Conservation (phyloP, 2,329 filamentous ascomycete species). For the Pseudogymnoascus sp. region DNA sequence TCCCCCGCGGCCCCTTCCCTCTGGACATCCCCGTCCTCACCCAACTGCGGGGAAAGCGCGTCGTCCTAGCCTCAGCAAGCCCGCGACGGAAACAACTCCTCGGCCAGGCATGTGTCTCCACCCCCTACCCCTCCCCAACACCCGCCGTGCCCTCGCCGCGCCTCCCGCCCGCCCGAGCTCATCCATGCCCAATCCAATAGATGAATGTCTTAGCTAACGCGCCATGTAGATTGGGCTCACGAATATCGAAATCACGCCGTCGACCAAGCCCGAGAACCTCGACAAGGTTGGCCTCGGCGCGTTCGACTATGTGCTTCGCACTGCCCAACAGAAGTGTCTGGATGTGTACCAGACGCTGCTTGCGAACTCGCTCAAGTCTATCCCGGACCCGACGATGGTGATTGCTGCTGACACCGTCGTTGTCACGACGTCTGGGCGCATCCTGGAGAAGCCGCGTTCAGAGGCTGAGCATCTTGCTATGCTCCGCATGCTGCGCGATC, state of each 20-base stretch:
- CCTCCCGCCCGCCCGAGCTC: neutral
- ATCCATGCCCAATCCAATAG: neutral
- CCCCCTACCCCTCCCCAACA: slow-evolving; percentile 4
- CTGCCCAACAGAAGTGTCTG: slow-evolving; percentile 74
- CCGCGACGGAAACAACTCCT: slow-evolving; percentile 78
- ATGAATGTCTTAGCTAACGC: slow-evolving; percentile 1
- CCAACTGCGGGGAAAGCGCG: slow-evolving; percentile 66
- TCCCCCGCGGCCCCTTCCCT: slow-evolving; percentile 47
- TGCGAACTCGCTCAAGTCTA: slow-evolving; percentile 31
- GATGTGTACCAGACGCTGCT: slow-evolving; percentile 47
- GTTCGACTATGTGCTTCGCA: slow-evolving; percentile 84
- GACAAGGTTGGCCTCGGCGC: slow-evolving; percentile 66
- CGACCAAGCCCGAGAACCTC: slow-evolving; percentile 75
- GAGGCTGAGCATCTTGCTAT: slow-evolving; percentile 77
- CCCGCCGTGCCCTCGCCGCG: neutral
- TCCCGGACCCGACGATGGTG: slow-evolving; percentile 67
- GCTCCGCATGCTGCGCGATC: slow-evolving; percentile 74
- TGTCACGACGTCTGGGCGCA: slow-evolving; percentile 62
- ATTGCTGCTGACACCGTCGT: slow-evolving; percentile 90
- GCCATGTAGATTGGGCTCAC: slow-evolving; percentile 61
- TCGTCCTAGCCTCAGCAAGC: slow-evolving; percentile 85
- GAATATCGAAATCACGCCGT: slow-evolving; percentile 77
- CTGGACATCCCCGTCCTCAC: slow-evolving; percentile 74
- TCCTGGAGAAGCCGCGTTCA: slow-evolving; percentile 83
- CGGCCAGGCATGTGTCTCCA: slow-evolving; percentile 45